Conservation (phyloP, 1,284 basidiomycete genomes). For the Kwoniella shivajii region DNA sequence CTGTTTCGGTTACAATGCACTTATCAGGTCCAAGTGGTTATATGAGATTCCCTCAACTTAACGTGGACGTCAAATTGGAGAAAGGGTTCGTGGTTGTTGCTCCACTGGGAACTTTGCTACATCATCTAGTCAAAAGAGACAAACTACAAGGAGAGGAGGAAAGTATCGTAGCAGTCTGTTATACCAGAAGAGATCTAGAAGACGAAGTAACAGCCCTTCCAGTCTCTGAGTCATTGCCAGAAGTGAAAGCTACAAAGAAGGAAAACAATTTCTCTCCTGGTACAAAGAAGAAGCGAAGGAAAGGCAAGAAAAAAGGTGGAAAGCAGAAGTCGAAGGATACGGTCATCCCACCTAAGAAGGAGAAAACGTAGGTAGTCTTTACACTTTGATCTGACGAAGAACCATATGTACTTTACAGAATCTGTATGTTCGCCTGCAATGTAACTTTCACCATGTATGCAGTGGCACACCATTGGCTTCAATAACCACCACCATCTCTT, state of each 20-base stretch:
- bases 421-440: too few species aligned
- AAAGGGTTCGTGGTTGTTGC: background rate
- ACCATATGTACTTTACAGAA: too few species aligned
- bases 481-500: too few species aligned
- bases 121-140: background rate
- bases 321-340: too few species aligned
- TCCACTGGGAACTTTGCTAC: background rate
- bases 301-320: too few species aligned
- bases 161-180: background rate
- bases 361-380: too few species aligned
- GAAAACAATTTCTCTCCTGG: background rate
- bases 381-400: too few species aligned
- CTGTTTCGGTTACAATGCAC: background rate
- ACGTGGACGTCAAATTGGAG: background rate
- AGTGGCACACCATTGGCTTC: too few species aligned
- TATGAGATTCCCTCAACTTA: constrained; percentile 2
- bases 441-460: too few species aligned
- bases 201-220: background rate
- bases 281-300: too few species aligned
- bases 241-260: background rate
- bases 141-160: background rate
- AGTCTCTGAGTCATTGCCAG: background rate
- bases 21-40: background rate
- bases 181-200: background rate
- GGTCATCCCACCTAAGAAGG: too few species aligned